Conservation (phyloP, 73 alveolate species). For the Paramecium pentaurelia region DNA sequence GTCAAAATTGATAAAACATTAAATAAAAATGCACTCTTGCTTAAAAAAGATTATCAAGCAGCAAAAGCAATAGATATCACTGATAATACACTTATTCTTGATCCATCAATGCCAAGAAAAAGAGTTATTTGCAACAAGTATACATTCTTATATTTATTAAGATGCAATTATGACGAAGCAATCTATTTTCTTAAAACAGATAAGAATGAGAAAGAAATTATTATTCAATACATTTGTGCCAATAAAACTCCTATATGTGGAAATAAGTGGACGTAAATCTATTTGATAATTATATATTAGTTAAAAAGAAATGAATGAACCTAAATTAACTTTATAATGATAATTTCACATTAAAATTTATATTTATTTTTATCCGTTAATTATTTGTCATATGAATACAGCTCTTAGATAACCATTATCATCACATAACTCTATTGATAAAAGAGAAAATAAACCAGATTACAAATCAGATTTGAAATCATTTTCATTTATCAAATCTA, state of each 20-base stretch:
- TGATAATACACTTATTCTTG: constrained; percentile 21
- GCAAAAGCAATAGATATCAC: constrained; percentile 45
- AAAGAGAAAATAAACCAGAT: neutral
- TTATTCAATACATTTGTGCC: constrained; percentile 38
- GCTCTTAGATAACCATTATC: constrained; percentile 31
- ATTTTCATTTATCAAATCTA: neutral
- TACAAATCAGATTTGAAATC: neutral
- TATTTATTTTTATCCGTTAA: constrained; percentile 40
- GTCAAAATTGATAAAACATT: neutral
- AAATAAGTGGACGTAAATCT: constrained; percentile 2
- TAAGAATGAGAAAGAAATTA: constrained; percentile 28
- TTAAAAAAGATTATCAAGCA: constrained; percentile 41
- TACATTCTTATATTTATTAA: neutral
- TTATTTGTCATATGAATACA: neutral
- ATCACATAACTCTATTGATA: neutral
- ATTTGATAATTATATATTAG: neutral
- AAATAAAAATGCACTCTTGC: neutral
- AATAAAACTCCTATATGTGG: constrained; percentile 15
- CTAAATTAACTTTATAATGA: constrained; percentile 17
- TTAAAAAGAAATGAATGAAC: constrained; percentile 33
- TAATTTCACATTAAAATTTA: neutral
- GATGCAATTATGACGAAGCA: constrained; percentile 35
- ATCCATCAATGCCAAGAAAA: constrained; percentile 46
- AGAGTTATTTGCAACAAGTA: neutral
- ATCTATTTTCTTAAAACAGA: constrained; percentile 38